Base-by-base conservation (phyloP, 345 rosid species). In the Pistacia integerrima region DNA sequence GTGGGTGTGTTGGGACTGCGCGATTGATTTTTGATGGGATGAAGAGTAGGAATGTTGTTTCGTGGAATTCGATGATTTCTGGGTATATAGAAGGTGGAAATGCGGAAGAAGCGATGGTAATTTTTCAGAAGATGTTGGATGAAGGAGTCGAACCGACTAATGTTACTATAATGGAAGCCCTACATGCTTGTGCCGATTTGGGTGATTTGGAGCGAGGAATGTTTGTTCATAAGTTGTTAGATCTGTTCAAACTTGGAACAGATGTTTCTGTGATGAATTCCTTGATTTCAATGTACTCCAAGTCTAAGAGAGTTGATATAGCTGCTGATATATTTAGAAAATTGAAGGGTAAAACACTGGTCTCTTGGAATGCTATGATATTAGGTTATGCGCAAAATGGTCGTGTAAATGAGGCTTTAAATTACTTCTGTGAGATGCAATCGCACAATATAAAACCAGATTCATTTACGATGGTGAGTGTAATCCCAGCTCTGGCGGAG, bases 1-100 rank as follows among this genome's bases (percentile, higher is more conserved):
- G 97, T 73, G 88, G 90, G 70, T 71, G 69, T 67, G 77, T 92
- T 69, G 71, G 69, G 36, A 80, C 70, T 77, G 93, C 97, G 68
- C 70, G 89, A 38, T 71, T 72, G 69, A 73, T 92, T 59, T 94
- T 94, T 67, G 87, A 91, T 79, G 75, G 82, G 69, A 87, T 92
- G 89, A 77, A 79, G 30, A 74, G 74, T 5, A 85, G 76, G 82
- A 90, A 85, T 72, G 88, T 86, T 60, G 98, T 90, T 64, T 87
- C 93, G 0, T 94, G 98, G 98, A 94, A 94, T 82, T 91, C 98
- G 1, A 85, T 94, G 97, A 89, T 94, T 70, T 89, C 89, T 64
- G 95, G 92, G 4, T 94, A 90, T 84, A 93, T 89, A 55, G 89
- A 88, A 81, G 75, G 85, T 70, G 97, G 88, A 68, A 74, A 89